A percentile compares a stretch with the other conserved stretches of the same genome.
These are phyloP conservation scores for Septoria linicola DNA, from an alignment of 2,329 filamentous ascomycete species.

Conservation along the genomic window DNA sequence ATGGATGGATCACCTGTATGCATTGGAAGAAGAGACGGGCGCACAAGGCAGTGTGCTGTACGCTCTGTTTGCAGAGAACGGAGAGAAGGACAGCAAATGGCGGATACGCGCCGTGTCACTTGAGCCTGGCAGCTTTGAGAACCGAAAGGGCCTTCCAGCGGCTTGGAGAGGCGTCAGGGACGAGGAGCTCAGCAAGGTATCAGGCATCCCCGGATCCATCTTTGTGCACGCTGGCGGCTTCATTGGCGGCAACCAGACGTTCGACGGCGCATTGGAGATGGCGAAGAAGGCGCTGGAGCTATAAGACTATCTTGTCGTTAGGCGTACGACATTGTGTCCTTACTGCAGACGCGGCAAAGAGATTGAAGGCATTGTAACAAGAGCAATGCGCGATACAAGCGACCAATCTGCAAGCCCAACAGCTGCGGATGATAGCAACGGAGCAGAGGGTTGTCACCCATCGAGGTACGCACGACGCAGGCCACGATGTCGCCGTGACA, in stretches of 20 bases:
- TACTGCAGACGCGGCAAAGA: too few relatives aligned
- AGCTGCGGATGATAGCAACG: too few relatives aligned
- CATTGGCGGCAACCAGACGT: constrained; percentile 92
- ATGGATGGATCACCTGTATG: constrained; percentile 96
- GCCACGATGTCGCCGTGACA: too few relatives aligned
- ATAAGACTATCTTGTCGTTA: too few relatives aligned
- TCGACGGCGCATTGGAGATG: constrained; percentile 84
- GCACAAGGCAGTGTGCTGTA: constrained; percentile 65
- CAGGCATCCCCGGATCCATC: constrained; percentile 70
- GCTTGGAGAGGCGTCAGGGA: constrained; percentile 90
- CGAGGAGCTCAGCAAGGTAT: constrained; percentile 72
- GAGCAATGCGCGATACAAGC: too few relatives aligned
- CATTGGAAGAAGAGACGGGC: constrained; percentile 65
- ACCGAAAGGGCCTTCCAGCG: constrained; percentile 86
- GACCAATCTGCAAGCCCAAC: too few relatives aligned
- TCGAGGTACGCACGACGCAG: too few relatives aligned
- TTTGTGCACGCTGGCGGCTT: constrained; percentile 96
- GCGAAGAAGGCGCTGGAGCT: constrained; percentile 68
- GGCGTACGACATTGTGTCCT: too few relatives aligned
- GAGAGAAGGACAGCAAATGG: constrained; percentile 77
- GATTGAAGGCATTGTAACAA: too few relatives aligned
- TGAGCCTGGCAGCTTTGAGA: constrained; percentile 81
- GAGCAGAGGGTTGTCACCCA: too few relatives aligned
- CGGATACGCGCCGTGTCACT: constrained; percentile 89
- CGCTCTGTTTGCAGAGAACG: constrained; percentile 86